Base-by-base conservation (phyloP, 1,284 basidiomycete genomes). In the Xerocomus minutiporus region DNA sequence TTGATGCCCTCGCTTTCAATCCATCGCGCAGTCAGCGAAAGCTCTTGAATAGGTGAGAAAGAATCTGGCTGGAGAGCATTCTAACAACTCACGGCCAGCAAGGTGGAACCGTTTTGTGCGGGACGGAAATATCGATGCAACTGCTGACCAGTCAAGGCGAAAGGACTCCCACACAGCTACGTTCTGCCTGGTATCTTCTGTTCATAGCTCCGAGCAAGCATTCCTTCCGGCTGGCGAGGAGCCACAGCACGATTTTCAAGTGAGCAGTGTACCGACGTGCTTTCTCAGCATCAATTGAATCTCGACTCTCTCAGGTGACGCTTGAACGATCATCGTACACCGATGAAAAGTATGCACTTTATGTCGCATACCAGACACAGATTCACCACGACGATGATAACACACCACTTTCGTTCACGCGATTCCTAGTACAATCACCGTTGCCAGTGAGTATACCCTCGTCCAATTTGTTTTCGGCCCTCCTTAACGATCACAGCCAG, bases 391-490 rank as follows among this genome's bases (percentile, higher is more conserved):
- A 95, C 55, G 54, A 67, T 0, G 74, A 80, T 8, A 83, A 79
- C 23, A 74, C 73, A 0, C 73, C 76, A 15, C 50, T 53, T 0
- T 76, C 80, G 0, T 97, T 95, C 66, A 72, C 71, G 52, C 68
- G 80, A 1, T 97, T 97, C 64, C 76, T 97, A 1, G 88, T 93
- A 9, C 75, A 87, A n/a, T 82, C 84, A 12, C 89, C 92, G 1
- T 73, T 97, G 1, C 61, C 74, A 43, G 91, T 92, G 56, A 55
- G 81, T 71, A 28, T 25, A 15, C 29, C 43, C 23, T 17, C 11
- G 12, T 32, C 8, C 43, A 23, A 32, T 20, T 4, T 43, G 3
- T 20, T 31, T 46, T 26, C 32, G 48, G 31, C 31, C 34, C 57
- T 42, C 50, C 28, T 47, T 42, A 12, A 35, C 17, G 31, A 25